Evolutionary conservation across 75 land plant species (phyloP).

Genomic region (Gnetum montanum): DNA sequence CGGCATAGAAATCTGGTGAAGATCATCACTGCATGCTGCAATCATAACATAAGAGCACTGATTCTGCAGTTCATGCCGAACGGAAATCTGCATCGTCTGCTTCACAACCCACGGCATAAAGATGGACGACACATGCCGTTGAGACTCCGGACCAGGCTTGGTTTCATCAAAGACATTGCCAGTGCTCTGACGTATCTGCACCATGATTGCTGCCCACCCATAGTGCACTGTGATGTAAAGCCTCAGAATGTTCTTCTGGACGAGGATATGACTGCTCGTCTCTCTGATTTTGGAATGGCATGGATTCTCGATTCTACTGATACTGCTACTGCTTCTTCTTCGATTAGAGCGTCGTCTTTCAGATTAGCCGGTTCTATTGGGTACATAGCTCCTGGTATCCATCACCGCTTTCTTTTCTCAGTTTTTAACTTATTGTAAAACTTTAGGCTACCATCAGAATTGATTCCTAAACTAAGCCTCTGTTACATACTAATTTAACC

Average conservation of each 20-base stretch:
- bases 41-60: conserved; percentile 8
- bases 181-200: conserved; percentile 56
- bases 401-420: not conserved
- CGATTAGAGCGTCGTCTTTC: no score
- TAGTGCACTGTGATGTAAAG: conserved; percentile 56
- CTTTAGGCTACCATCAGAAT: no score
- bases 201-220: conserved; percentile 38
- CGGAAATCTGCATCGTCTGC: conserved; percentile 16
- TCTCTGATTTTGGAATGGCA: conserved; percentile 61
- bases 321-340: conserved; percentile 22
- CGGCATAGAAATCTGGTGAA: conserved; percentile 15
- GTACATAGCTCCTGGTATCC: conserved; percentile 56
- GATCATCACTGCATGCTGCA: conserved; percentile 7
- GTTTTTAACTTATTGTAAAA: no score
- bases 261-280: conserved; percentile 27
- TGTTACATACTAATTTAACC: no score
- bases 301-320: conserved; percentile 19
- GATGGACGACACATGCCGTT: no score
- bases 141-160: conserved; percentile 29
- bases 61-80: conserved; percentile 22
- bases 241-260: conserved; percentile 45
- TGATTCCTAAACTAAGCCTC: no score
- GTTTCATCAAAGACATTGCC: conserved; percentile 37
- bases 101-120: conserved; percentile 7
- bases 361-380: conserved; percentile 33